Conservation (phyloP, 495 filamentous ascomycete genomes). For the Podospora australis region DNA sequence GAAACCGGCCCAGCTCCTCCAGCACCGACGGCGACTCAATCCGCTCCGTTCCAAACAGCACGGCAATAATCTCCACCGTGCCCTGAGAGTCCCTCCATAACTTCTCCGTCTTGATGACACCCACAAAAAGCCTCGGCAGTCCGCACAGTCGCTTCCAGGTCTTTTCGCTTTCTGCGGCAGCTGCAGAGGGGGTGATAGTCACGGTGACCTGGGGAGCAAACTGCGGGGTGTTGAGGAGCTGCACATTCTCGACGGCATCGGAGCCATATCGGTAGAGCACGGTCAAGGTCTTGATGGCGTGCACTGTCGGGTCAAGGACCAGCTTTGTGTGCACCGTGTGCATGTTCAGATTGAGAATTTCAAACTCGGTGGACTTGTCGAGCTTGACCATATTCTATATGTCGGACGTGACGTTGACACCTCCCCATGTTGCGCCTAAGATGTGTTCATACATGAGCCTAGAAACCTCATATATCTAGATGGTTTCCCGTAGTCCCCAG, state of each 20-base stretch:
- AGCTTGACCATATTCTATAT: background rate
- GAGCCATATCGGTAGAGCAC: conserved; percentile 2
- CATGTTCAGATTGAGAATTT: conserved; percentile 1
- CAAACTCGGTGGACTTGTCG: background rate
- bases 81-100: background rate
- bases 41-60: background rate
- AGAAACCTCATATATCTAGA: too few species aligned
- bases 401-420: conserved; percentile 2
- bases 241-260: background rate
- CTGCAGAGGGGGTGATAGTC: background rate
- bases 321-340: conserved; percentile 4
- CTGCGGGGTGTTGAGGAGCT: background rate
- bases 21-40: conserved; percentile 1
- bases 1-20: conserved; percentile 1
- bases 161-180: background rate
- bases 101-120: background rate
- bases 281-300: background rate
- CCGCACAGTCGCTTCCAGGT: background rate
- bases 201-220: background rate
- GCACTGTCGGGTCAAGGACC: background rate
- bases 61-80: conserved; percentile 1
- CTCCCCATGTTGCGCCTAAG: conserved; percentile 5
- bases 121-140: background rate
- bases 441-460: too few species aligned
- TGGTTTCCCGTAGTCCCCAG: too few species aligned